Percentiles rank a stretch among this genome's conserved stretches.
Evolutionary conservation across 1,284 basidiomycete genomes (phyloP).

Genomic region (Prillingera fragicola): DNA sequence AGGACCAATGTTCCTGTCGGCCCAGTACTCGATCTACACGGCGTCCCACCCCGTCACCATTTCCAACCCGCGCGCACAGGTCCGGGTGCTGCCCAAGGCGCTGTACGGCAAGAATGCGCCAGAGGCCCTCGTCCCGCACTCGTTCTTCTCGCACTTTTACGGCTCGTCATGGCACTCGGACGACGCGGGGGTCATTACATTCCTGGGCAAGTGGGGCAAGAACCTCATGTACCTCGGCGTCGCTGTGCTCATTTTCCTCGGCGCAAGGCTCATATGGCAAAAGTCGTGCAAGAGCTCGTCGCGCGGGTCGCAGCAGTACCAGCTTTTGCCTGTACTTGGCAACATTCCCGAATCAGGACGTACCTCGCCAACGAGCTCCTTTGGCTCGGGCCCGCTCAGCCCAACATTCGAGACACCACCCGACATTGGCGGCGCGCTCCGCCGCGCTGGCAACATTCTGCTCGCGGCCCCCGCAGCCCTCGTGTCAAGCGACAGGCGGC

Average conservation of each 20-base stretch:
- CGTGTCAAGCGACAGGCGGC: constrained; percentile 13
- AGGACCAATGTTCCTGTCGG: constrained; percentile 86
- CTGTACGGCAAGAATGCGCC: constrained; percentile 96
- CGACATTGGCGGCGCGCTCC: constrained; percentile 31
- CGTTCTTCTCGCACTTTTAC: constrained; percentile 94
- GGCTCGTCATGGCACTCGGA: constrained; percentile 95
- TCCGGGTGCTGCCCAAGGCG: constrained; percentile 86
- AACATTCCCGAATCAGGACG: neutral
- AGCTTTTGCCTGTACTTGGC: constrained; percentile 9
- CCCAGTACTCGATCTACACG: constrained; percentile 76
- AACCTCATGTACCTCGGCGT: constrained; percentile 74
- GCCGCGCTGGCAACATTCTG: constrained; percentile 38
- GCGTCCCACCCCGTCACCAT: constrained; percentile 62
- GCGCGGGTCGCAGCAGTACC: constrained; percentile 8
- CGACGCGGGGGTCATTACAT: constrained; percentile 86
- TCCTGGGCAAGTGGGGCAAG: constrained; percentile 81
- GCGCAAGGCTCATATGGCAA: constrained; percentile 56
- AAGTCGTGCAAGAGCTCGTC: constrained; percentile 20
- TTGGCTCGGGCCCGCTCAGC: constrained; percentile 6
- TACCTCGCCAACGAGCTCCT: constrained; percentile 5
- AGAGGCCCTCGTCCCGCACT: constrained; percentile 72
- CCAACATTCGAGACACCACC: constrained; percentile 16
- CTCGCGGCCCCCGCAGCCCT: constrained; percentile 40
- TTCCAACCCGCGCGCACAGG: constrained; percentile 56
- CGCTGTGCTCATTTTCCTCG: constrained; percentile 62